These are phyloP conservation scores for Gentiana straminea DNA, from an alignment of 257 asterid species.

Conservation along the genomic window DNA sequence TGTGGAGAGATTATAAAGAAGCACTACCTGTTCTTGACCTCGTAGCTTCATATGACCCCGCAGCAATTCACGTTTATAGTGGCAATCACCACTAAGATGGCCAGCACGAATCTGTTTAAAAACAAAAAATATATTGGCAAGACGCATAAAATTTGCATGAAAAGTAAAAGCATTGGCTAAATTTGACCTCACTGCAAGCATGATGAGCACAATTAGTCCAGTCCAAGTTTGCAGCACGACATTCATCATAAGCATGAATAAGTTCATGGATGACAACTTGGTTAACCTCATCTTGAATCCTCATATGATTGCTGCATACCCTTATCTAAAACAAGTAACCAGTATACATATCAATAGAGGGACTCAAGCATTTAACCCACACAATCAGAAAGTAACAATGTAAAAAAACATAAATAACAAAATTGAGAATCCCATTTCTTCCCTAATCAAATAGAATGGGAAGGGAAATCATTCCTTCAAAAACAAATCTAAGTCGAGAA, in stretches of 20 bases:
- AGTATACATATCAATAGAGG: not conserved
- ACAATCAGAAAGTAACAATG: not conserved
- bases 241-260: slow-evolving; percentile 89
- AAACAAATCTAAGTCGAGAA: too few relatives aligned
- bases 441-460: not conserved
- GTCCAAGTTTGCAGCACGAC: slow-evolving; percentile 74
- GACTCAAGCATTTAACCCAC: not conserved
- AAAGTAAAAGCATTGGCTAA: not conserved
- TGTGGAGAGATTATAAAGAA: not conserved
- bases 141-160: too few relatives aligned
- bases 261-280: slow-evolving; percentile 94
- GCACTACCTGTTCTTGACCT: slow-evolving; percentile 73
- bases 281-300: slow-evolving; percentile 72
- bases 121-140: not conserved
- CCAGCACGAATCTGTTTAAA: slow-evolving; percentile 65
- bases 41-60: slow-evolving; percentile 59
- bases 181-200: slow-evolving; percentile 76
- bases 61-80: slow-evolving; percentile 71
- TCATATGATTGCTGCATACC: slow-evolving; percentile 68
- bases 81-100: slow-evolving; percentile 96
- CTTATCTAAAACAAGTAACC: slow-evolving; percentile 29
- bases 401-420: not conserved
- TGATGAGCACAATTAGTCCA: slow-evolving; percentile 90
- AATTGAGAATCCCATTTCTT: not conserved
- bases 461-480: too few relatives aligned